Evolutionary conservation across 108 stramenopile genomes (phyloP).

Genomic region (Bacterosira constricta): DNA sequence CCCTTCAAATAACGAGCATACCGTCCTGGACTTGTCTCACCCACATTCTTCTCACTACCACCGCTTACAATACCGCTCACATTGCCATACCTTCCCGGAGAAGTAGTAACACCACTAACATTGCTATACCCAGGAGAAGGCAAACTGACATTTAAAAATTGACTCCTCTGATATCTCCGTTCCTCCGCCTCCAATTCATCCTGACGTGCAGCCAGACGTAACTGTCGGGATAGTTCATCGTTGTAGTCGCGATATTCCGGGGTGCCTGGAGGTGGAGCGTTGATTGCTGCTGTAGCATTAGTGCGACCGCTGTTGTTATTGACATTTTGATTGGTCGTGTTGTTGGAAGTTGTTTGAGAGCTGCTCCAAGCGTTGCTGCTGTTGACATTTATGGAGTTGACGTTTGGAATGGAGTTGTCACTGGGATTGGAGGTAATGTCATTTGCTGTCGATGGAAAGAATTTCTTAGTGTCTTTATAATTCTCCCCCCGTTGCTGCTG

Average conservation of each 20-base stretch:
- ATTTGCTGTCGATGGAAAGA: background rate
- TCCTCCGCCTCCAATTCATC: slow-evolving; percentile 8
- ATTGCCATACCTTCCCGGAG: background rate
- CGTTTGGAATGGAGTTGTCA: too few species aligned
- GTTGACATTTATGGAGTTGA: too few species aligned
- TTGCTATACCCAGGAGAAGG: too few species aligned
- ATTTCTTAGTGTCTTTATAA: background rate
- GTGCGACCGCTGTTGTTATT: too few species aligned
- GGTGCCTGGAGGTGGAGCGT: background rate
- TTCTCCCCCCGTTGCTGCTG: background rate
- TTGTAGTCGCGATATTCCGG: slow-evolving; percentile 17
- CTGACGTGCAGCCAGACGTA: slow-evolving; percentile 8
- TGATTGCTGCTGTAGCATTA: background rate
- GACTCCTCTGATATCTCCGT: background rate
- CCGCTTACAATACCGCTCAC: background rate
- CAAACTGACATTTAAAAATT: background rate
- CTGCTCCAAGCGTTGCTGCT: too few species aligned
- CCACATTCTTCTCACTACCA: background rate
- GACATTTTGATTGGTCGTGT: too few species aligned
- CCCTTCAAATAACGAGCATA: background rate
- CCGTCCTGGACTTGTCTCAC: background rate
- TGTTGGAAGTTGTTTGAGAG: too few species aligned
- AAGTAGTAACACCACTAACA: background rate
- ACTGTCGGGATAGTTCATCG: slow-evolving; percentile 23
- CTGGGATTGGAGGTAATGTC: background rate